Percentiles rank a stretch among this genome's conserved stretches.
Conservation (phyloP, 768 basidiomycete species). For the Podaxis rugospora region DNA sequence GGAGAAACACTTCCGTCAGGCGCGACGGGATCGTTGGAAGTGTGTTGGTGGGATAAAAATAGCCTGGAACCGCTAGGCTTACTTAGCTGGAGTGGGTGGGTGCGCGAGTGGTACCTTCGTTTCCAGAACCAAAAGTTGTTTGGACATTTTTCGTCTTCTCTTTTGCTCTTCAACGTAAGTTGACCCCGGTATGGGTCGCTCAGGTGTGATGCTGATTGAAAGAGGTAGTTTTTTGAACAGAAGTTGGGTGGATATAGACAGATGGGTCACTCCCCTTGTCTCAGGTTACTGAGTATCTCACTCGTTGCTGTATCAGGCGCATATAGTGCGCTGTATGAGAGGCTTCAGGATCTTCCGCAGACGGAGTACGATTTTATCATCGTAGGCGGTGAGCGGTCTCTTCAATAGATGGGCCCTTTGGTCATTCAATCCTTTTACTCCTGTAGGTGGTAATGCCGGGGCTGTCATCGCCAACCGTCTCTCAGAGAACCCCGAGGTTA, state of each 20-base stretch:
- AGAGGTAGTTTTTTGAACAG: neutral
- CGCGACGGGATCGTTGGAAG: too few species aligned
- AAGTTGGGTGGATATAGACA: neutral
- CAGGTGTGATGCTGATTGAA: neutral
- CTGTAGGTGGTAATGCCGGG: conserved; percentile 25
- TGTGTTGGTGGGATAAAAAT: too few species aligned
- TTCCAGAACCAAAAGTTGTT: neutral
- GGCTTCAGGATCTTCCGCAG: neutral
- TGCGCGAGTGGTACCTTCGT: neutral
- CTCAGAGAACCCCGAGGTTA: conserved; percentile 24
- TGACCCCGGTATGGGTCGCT: neutral
- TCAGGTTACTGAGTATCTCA: neutral
- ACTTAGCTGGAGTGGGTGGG: neutral
- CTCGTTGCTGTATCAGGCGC: neutral
- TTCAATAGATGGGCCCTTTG: neutral
- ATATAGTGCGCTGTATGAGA: conserved; percentile 1
- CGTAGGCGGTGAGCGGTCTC: conserved; percentile 22
- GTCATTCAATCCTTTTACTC: neutral
- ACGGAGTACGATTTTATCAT: conserved; percentile 23
- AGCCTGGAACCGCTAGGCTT: too few species aligned
- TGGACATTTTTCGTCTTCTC: neutral
- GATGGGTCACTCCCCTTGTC: neutral
- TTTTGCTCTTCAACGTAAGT: too few species aligned
- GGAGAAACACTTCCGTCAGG: too few species aligned
- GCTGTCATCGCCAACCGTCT: conserved; percentile 29